These are phyloP conservation scores for Jacaranda copaia DNA, from an alignment of 257 asterid genomes.

Conservation along the genomic window DNA sequence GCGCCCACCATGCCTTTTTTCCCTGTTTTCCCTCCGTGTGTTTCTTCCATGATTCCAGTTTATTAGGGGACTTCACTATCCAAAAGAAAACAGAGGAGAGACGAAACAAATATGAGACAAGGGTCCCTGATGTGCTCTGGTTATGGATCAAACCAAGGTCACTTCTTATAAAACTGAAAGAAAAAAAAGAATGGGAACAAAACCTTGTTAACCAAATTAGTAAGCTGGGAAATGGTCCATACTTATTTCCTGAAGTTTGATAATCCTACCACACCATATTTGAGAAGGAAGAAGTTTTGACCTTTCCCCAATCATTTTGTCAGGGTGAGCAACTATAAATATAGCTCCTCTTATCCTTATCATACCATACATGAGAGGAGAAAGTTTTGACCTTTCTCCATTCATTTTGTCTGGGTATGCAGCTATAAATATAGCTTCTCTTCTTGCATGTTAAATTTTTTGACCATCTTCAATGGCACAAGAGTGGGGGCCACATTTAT, in stretches of 20 bases:
- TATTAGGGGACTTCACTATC: not conserved
- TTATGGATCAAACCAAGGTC: not conserved
- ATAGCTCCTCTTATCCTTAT: too few relatives aligned
- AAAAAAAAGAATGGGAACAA: not conserved
- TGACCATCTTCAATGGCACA: not conserved
- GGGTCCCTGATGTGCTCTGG: not conserved
- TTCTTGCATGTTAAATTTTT: not conserved
- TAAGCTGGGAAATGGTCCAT: not conserved
- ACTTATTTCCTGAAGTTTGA: not conserved
- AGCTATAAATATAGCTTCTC: not conserved
- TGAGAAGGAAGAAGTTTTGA: not conserved
- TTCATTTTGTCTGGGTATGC: not conserved
- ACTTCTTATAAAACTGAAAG: not conserved
- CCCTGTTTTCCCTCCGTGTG: too few relatives aligned
- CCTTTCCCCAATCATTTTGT: not conserved
- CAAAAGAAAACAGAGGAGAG: not conserved
- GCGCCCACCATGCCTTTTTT: not conserved
- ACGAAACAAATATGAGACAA: not conserved
- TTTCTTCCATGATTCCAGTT: not conserved
- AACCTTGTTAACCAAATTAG: not conserved
- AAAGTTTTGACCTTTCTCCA: not conserved
- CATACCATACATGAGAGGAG: not conserved
- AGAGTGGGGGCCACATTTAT: not conserved
- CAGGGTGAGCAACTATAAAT: not conserved
- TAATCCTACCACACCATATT: not conserved